Evolutionary conservation across 805 yeast genomes (phyloP).

Genomic region (Deakozyma indianensis): DNA sequence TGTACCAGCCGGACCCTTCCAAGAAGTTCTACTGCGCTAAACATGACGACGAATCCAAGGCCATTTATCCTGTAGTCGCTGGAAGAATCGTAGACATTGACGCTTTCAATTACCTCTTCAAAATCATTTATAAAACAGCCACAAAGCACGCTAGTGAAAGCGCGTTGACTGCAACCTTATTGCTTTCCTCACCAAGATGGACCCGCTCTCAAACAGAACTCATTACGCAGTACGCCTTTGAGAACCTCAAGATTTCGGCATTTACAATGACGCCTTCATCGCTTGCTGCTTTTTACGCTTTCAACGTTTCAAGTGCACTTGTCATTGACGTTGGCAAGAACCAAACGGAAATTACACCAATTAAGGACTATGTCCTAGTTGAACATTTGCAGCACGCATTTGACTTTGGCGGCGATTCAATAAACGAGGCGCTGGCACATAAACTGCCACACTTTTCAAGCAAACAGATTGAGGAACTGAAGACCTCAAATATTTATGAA

Average conservation of each 20-base stretch:
- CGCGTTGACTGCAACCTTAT: constrained; percentile 47
- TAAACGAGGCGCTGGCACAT: constrained; percentile 38
- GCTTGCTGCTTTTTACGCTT: constrained; percentile 59
- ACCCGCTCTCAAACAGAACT: constrained; percentile 50
- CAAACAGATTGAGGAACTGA: constrained; percentile 58
- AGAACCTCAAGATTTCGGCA: constrained; percentile 55
- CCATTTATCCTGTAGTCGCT: constrained; percentile 45
- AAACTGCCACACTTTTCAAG: constrained; percentile 43
- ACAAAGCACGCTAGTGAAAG: constrained; percentile 17
- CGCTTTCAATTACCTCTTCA: constrained; percentile 55
- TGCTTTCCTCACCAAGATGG: constrained; percentile 59
- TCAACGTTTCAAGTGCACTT: constrained; percentile 44
- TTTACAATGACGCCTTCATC: constrained; percentile 56
- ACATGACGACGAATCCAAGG: constrained; percentile 25
- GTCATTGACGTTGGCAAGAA: constrained; percentile 72
- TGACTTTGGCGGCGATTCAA: constrained; percentile 46
- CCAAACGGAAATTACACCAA: constrained; percentile 64
- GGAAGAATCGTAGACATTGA: constrained; percentile 54
- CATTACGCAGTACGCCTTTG: constrained; percentile 64
- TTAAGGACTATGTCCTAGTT: constrained; percentile 56
- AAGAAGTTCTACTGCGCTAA: constrained; percentile 23
- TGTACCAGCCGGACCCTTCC: constrained; percentile 28
- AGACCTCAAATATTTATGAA: constrained; percentile 63
- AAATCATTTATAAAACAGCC: constrained; percentile 34
- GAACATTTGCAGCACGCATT: constrained; percentile 38